These are phyloP conservation scores for Calonectria henricotiae DNA, from an alignment of 2,329 filamentous ascomycete species.

Conservation along the genomic window DNA sequence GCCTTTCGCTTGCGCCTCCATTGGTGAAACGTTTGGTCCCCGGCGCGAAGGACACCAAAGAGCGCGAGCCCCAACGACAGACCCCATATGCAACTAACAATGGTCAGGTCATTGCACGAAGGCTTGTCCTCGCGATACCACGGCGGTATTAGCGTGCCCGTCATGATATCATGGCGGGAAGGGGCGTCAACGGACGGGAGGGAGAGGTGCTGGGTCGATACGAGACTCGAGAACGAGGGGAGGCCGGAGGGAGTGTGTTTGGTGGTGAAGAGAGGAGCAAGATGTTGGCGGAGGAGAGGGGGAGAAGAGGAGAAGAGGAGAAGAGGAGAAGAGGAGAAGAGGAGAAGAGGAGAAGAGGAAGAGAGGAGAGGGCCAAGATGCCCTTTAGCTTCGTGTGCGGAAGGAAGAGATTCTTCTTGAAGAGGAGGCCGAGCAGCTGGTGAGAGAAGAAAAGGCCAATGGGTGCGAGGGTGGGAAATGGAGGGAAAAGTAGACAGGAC, in stretches of 20 bases:
- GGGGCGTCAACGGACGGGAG: not conserved
- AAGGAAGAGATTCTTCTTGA: not conserved
- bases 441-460: not conserved
- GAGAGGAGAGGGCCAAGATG: too few relatives aligned
- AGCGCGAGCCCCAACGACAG: conserved; percentile 58
- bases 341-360: too few relatives aligned
- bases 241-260: too few relatives aligned
- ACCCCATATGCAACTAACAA: conserved; percentile 59
- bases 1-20: conserved; percentile 55
- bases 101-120: conserved; percentile 53
- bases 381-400: not conserved
- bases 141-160: conserved; percentile 48
- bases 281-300: not conserved
- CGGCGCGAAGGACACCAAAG: conserved; percentile 56
- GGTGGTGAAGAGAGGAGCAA: not conserved
- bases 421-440: not conserved
- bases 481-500: not conserved
- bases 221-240: too few relatives aligned
- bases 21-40: conserved; percentile 57
- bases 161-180: conserved; percentile 47
- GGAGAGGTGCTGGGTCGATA: not conserved
- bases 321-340: too few relatives aligned
- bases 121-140: conserved; percentile 48
- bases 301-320: too few relatives aligned
- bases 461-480: not conserved